A percentile compares a stretch with the other conserved stretches of the same genome.
Evolutionary conservation across 345 rosid genomes (phyloP).

Genomic region (Anastatica hierochuntica): DNA sequence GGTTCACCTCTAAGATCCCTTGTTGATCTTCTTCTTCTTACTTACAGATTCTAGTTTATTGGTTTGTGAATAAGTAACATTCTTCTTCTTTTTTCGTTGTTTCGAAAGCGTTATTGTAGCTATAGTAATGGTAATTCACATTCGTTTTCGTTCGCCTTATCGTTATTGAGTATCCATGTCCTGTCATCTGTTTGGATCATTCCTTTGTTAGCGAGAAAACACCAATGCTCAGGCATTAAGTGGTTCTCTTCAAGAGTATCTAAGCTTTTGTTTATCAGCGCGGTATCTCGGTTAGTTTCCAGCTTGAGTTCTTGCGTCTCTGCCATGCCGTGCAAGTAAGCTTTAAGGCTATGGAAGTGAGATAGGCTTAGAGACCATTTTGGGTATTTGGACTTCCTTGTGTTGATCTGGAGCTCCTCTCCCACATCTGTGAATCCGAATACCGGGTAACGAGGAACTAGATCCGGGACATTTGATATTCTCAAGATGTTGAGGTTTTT

Average conservation of each 20-base stretch:
- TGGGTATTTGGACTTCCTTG: slow-evolving; percentile 27
- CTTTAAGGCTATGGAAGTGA: slow-evolving; percentile 24
- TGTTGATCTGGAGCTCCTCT: slow-evolving; percentile 28
- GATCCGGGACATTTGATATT: slow-evolving; percentile 26
- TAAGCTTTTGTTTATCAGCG: slow-evolving; percentile 23
- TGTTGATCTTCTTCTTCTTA: slow-evolving; percentile 32
- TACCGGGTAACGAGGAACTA: slow-evolving; percentile 25
- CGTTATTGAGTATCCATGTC: slow-evolving; percentile 24
- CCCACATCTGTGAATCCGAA: slow-evolving; percentile 28
- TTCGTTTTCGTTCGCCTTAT: neutral
- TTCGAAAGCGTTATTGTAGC: too few species aligned
- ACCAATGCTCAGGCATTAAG: slow-evolving; percentile 25
- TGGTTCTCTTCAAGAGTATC: slow-evolving; percentile 30
- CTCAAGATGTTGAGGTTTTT: slow-evolving; percentile 26
- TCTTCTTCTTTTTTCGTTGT: neutral
- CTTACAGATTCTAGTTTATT: neutral
- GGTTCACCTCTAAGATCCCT: slow-evolving; percentile 82
- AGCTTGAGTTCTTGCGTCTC: slow-evolving; percentile 26
- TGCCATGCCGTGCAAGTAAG: slow-evolving; percentile 36
- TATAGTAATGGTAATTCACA: neutral
- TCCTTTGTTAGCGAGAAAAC: slow-evolving; percentile 27
- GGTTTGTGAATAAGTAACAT: neutral
- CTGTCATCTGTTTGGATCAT: slow-evolving; percentile 31
- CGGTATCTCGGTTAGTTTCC: slow-evolving; percentile 21
- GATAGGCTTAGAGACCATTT: slow-evolving; percentile 4